Conservation (phyloP, 2,329 filamentous ascomycete genomes). For the Colletotrichum musicola region DNA sequence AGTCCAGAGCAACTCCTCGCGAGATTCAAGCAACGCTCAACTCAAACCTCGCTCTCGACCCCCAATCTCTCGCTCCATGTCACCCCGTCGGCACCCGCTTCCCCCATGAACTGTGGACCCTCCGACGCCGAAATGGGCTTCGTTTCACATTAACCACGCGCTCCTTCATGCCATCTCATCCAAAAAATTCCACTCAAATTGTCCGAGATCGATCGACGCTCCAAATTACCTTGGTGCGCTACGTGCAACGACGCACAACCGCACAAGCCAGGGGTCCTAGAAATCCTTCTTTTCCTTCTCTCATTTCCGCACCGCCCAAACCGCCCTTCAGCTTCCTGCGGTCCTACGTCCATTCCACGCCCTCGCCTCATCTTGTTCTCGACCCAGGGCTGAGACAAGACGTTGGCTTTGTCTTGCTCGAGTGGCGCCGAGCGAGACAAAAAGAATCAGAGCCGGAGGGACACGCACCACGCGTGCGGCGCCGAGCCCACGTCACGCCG, state of each 20-base stretch:
- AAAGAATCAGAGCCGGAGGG: background rate
- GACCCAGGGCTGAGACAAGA: slow-evolving; percentile 11
- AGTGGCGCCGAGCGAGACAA: slow-evolving; percentile 18
- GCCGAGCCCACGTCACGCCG: background rate
- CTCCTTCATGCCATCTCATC: slow-evolving; percentile 35
- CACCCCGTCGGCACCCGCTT: background rate
- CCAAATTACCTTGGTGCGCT: slow-evolving; percentile 22
- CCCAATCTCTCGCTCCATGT: slow-evolving; percentile 22
- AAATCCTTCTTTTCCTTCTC: slow-evolving; percentile 7
- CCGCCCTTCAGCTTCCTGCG: slow-evolving; percentile 1
- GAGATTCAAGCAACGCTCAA: background rate
- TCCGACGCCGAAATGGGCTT: slow-evolving; percentile 33
- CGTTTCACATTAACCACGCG: slow-evolving; percentile 37
- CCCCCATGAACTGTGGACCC: slow-evolving; percentile 25
- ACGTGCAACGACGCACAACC: slow-evolving; percentile 7
- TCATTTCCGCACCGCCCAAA: slow-evolving; percentile 25
- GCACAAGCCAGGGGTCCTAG: slow-evolving; percentile 7
- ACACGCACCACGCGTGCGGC: background rate
- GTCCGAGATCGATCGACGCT: slow-evolving; percentile 39
- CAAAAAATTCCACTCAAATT: slow-evolving; percentile 31
- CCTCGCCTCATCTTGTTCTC: background rate
- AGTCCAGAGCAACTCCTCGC: background rate
- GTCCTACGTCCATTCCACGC: background rate
- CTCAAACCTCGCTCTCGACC: background rate
- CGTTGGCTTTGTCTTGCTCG: slow-evolving; percentile 8